Evolutionary conservation across 768 basidiomycete species (phyloP).

Genomic region (Agrocybe pediades): DNA sequence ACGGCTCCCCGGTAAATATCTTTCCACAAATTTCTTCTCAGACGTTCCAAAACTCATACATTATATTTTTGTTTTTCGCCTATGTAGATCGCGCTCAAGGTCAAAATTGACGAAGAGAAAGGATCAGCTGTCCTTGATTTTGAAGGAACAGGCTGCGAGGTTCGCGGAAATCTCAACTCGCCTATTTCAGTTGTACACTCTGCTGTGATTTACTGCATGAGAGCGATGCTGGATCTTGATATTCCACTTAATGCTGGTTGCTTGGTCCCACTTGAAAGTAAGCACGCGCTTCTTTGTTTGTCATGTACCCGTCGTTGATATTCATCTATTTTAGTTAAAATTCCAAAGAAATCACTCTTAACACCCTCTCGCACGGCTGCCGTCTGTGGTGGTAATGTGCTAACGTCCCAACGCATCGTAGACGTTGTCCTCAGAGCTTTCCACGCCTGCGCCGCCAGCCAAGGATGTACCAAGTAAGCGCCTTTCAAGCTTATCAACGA

Average conservation of each 20-base stretch:
- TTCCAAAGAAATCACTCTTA: constrained; percentile 78
- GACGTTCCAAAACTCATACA: too few relatives aligned
- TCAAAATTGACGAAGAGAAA: constrained; percentile 71
- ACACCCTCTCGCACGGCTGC: constrained; percentile 86
- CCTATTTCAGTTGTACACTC: constrained; percentile 87
- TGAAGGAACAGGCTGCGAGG: constrained; percentile 78
- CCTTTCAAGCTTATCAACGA: not conserved
- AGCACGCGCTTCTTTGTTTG: constrained; percentile 15
- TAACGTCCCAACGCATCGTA: constrained; percentile 91
- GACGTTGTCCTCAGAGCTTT: constrained; percentile 95
- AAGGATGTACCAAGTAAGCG: constrained; percentile 89
- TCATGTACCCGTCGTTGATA: constrained; percentile 1
- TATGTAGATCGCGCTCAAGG: constrained; percentile 66
- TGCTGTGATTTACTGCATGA: constrained; percentile 88
- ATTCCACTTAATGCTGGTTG: constrained; percentile 96
- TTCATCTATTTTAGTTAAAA: constrained; percentile 53
- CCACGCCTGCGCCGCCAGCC: constrained; percentile 87
- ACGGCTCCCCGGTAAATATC: constrained; percentile 76
- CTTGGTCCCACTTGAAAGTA: constrained; percentile 81
- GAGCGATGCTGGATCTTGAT: constrained; percentile 81
- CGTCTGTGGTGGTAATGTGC: constrained; percentile 91
- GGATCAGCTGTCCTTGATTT: constrained; percentile 90
- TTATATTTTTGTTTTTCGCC: not conserved
- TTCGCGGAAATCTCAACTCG: constrained; percentile 82
- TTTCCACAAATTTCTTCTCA: not conserved